Evolutionary conservation across 805 yeast species (phyloP).

Genomic region (Blastobotrys peoriensis): DNA sequence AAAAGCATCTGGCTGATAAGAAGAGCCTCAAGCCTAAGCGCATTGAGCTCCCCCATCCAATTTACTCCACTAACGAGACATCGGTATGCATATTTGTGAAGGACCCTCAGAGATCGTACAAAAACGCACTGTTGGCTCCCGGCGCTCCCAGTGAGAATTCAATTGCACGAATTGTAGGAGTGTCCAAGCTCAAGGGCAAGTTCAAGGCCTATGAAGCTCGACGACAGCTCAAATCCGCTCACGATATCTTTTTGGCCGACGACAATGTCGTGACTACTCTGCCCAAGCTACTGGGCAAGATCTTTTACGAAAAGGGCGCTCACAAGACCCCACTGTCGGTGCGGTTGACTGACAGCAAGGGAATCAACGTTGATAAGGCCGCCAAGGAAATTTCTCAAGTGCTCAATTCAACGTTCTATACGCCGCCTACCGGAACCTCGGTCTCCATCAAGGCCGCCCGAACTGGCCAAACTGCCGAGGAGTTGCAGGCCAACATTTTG

Average conservation of each 20-base stretch:
- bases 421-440: slow-evolving; percentile 69
- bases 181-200: slow-evolving; percentile 70
- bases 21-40: slow-evolving; percentile 40
- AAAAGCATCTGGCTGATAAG: slow-evolving; percentile 57
- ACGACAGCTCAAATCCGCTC: slow-evolving; percentile 61
- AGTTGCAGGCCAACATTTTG: slow-evolving; percentile 55
- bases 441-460: slow-evolving; percentile 61
- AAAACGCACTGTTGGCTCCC: slow-evolving; percentile 29
- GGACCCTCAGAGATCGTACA: slow-evolving; percentile 47
- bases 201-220: slow-evolving; percentile 86
- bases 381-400: slow-evolving; percentile 54
- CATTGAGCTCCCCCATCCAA: slow-evolving; percentile 40
- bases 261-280: slow-evolving; percentile 72
- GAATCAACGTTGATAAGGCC: slow-evolving; percentile 40
- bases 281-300: slow-evolving; percentile 79
- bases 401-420: slow-evolving; percentile 51
- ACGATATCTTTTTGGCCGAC: slow-evolving; percentile 78
- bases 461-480: slow-evolving; percentile 37
- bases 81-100: slow-evolving; percentile 63
- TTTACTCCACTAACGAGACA: slow-evolving; percentile 38
- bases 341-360: slow-evolving; percentile 16
- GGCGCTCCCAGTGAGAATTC: slow-evolving; percentile 23
- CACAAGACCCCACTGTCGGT: slow-evolving; percentile 63
- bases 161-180: slow-evolving; percentile 52
- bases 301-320: slow-evolving; percentile 59